These are phyloP conservation scores for Neoboletus subvelutipes DNA, from an alignment of 768 basidiomycete genomes.

Conservation along the genomic window DNA sequence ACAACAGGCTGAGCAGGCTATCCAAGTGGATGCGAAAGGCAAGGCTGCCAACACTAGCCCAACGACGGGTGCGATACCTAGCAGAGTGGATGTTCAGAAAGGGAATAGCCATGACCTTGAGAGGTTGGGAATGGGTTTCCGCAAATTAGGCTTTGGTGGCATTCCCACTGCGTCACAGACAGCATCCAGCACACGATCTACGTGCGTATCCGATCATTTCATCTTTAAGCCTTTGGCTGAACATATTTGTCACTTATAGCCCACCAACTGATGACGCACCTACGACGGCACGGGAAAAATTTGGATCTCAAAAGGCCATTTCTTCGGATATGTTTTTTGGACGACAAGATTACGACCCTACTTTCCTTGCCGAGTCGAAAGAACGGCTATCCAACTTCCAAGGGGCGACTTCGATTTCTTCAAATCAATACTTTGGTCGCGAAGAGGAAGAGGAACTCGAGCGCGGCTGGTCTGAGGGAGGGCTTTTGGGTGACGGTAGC, in stretches of 20 bases:
- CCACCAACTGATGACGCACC: constrained; percentile 54
- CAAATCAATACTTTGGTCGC: constrained; percentile 94
- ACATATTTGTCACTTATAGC: constrained; percentile 12
- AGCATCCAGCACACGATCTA: constrained; percentile 45
- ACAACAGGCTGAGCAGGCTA: constrained; percentile 56
- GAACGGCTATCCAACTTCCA: constrained; percentile 79
- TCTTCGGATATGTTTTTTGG: constrained; percentile 99
- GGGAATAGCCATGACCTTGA: constrained; percentile 52
- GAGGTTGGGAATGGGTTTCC: constrained; percentile 67
- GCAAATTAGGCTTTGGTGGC: constrained; percentile 82
- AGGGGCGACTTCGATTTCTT: constrained; percentile 91
- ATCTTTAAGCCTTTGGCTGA: neutral
- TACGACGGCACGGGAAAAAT: constrained; percentile 85
- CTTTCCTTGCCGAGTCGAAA: constrained; percentile 71
- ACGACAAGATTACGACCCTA: constrained; percentile 81
- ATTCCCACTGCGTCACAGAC: constrained; percentile 63
- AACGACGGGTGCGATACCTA: constrained; percentile 23
- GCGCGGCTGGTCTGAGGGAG: constrained; percentile 52
- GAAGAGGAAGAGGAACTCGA: constrained; percentile 65
- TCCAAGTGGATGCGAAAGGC: constrained; percentile 28
- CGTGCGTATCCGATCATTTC: constrained; percentile 23
- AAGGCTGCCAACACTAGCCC: constrained; percentile 29
- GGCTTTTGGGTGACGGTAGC: constrained; percentile 47
- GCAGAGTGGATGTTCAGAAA: constrained; percentile 35
- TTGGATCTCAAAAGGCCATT: constrained; percentile 91